These are phyloP conservation scores for Paramarasmius palmivorus DNA, from an alignment of 1,284 basidiomycete species.

Conservation along the genomic window DNA sequence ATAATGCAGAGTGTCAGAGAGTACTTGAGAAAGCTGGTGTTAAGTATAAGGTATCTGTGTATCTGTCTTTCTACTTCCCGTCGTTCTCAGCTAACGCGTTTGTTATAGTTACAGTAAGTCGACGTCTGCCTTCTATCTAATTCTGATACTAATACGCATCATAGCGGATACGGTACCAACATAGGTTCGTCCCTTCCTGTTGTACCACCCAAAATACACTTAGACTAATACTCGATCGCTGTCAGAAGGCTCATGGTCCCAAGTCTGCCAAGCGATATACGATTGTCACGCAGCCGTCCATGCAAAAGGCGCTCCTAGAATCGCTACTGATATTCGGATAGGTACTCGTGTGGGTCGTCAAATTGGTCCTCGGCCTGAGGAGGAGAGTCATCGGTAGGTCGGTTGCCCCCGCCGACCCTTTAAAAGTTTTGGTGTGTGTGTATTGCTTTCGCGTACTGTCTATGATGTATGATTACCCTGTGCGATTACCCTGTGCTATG, in stretches of 20 bases:
- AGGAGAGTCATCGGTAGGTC: no score
- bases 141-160: conserved; percentile 1
- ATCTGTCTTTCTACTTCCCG: conserved; percentile 10
- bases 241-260: conserved; percentile 81
- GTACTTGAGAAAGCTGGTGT: conserved; percentile 82
- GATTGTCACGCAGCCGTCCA: conserved; percentile 90
- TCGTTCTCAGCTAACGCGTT: conserved; percentile 14
- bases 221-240: background rate
- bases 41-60: conserved; percentile 65
- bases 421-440: no score
- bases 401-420: no score
- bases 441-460: no score
- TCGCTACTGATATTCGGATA: conserved; percentile 90
- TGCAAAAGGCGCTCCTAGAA: conserved; percentile 67
- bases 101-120: conserved; percentile 76
- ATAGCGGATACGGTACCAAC: conserved; percentile 89
- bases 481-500: no score
- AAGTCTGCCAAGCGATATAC: conserved; percentile 79
- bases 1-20: conserved; percentile 77
- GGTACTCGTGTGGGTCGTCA: conserved; percentile 82
- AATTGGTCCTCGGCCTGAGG: no score
- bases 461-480: no score
- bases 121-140: no score
- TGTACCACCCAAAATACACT: background rate
- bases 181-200: conserved; percentile 48